These are phyloP conservation scores for Kodamaea hsintzibuensis DNA, from an alignment of 805 yeast species.

Conservation along the genomic window DNA sequence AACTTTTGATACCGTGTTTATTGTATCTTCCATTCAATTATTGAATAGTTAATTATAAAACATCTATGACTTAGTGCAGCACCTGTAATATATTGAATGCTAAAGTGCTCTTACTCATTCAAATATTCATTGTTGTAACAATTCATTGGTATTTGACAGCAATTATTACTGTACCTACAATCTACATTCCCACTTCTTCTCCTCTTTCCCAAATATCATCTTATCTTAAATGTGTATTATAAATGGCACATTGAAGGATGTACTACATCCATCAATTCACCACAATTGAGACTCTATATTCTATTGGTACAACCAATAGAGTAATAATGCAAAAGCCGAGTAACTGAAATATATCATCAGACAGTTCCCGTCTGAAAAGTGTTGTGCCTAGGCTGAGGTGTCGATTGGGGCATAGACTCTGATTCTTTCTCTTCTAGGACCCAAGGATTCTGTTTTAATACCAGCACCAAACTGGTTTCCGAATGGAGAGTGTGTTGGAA, in stretches of 20 bases:
- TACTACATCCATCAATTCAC: neutral
- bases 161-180: no score
- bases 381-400: constrained; percentile 5
- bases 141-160: no score
- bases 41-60: no score
- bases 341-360: constrained; percentile 2
- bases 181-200: neutral
- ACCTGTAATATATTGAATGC: no score
- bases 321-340: constrained; percentile 6
- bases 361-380: neutral
- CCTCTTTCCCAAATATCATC: no score
- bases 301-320: neutral
- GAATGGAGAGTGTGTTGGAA: constrained; percentile 42
- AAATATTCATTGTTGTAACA: no score
- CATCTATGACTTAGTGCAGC: no score
- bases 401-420: constrained; percentile 40
- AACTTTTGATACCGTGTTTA: no score
- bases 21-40: no score
- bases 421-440: constrained; percentile 46
- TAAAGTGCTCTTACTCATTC: no score
- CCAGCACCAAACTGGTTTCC: constrained; percentile 46
- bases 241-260: neutral
- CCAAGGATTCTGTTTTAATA: constrained; percentile 42
- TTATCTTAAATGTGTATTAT: neutral
- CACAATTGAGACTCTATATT: constrained; percentile 1